Evolutionary conservation across 345 rosid genomes (phyloP), one percentile per base, ranked within the genome.

Genomic region (Aethionema arabicum): DNA sequence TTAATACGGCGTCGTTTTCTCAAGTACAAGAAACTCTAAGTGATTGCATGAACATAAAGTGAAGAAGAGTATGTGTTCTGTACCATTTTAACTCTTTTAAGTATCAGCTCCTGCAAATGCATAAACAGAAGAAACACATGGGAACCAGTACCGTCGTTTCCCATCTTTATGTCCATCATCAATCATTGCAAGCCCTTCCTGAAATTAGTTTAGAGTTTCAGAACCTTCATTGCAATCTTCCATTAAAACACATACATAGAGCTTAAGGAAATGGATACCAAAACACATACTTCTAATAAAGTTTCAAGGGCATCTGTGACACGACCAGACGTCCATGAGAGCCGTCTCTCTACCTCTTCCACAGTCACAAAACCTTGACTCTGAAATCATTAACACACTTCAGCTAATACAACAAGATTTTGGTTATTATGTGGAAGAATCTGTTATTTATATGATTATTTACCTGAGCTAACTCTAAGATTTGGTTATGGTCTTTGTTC

Each of bases 401-500:
- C 14, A 65, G n/a, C 21, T 13, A 53, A 4, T 11, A 38, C 61
- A 32, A 51, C n/a, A 6, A 15, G 12, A 50, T 52, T 64, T 47
- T 27, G 43, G 2, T 2, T 30, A 16, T 13, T 32, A 8, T 31
- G 40, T 21, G 27, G 27, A 21, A 21, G 27, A 37, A 37, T 6
- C 7, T 6, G 3, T 37, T 10, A 21, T 61, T 27, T 7, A 0
- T 36, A 30, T 38, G 39, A 11, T 40, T 40, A 7, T 11, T 11
- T 42, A 32, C 33, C 91, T 88, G 96, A 52, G 87, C 87, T 16
- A 89, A 73, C 76, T 89, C 93, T 77, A 92, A 66, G 63, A 92
- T 85, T 68, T 80, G 91, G 61, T 92, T 92, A 66, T 92, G 98
- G 74, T 92, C 98, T 80, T 83, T 87, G 80, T 92, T 89, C 71